A percentile compares a stretch with the other conserved stretches of the same genome.
Conservation (phyloP, 345 rosid species). For the Iberis pinnata region DNA sequence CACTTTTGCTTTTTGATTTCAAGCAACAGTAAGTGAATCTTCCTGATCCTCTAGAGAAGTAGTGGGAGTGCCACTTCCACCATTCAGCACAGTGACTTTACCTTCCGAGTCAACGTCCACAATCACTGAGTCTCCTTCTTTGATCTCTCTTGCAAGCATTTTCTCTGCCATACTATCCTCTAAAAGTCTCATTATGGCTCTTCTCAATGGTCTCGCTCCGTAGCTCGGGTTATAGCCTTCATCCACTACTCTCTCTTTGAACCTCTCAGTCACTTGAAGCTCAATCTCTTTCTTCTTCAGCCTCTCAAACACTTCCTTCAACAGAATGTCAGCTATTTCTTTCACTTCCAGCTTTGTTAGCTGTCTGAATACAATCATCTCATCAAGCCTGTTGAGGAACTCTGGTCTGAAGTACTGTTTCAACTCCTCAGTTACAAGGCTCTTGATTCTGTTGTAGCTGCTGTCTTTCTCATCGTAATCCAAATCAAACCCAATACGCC, state of each 20-base stretch:
- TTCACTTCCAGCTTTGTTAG: slow-evolving; percentile 41
- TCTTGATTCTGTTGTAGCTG: slow-evolving; percentile 79
- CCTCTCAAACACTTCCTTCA: slow-evolving; percentile 40
- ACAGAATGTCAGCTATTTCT: slow-evolving; percentile 48
- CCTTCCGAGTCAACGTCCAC: slow-evolving; percentile 46
- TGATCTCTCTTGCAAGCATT: slow-evolving; percentile 42
- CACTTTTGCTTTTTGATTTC: slow-evolving; percentile 6
- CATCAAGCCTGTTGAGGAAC: slow-evolving; percentile 58
- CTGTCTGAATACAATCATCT: slow-evolving; percentile 53
- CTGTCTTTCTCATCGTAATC: slow-evolving; percentile 90
- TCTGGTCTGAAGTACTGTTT: slow-evolving; percentile 55
- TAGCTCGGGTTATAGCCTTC: slow-evolving; percentile 51
- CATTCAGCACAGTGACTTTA: slow-evolving; percentile 50
- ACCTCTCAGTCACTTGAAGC: slow-evolving; percentile 42
- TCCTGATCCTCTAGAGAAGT: slow-evolving; percentile 45
- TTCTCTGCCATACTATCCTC: slow-evolving; percentile 54
- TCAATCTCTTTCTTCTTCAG: slow-evolving; percentile 41
- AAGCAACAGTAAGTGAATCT: slow-evolving; percentile 48
- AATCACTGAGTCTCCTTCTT: slow-evolving; percentile 43
- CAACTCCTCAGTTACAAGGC: slow-evolving; percentile 37
- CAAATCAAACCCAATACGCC: slow-evolving; percentile 79
- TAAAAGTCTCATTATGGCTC: slow-evolving; percentile 47
- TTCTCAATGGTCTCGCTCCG: slow-evolving; percentile 62
- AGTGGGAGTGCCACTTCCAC: slow-evolving; percentile 73
- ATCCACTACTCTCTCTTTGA: slow-evolving; percentile 41